Percentiles rank a stretch among this genome's conserved stretches.
Evolutionary conservation across 129 eudicot genomes (phyloP).

Genomic region (Chrysanthemum lavandulifolium): DNA sequence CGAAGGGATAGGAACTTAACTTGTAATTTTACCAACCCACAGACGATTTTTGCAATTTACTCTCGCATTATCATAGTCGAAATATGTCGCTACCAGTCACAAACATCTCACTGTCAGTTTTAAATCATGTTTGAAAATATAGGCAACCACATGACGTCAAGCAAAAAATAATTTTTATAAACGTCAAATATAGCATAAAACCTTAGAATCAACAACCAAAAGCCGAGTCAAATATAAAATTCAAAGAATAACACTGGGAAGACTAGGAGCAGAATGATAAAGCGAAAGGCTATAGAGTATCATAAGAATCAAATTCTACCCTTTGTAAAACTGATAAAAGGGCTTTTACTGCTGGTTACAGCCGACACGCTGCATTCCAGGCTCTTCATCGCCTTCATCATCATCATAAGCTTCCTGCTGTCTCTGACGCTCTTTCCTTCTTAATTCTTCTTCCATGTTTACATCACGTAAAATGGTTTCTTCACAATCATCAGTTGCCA

Average conservation of each 20-base stretch:
- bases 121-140: not conserved
- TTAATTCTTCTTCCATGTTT: slow-evolving; percentile 61
- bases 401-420: slow-evolving; percentile 56
- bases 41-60: no score
- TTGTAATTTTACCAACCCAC: no score
- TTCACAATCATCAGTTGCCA: slow-evolving; percentile 45
- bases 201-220: slow-evolving; percentile 9
- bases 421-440: slow-evolving; percentile 45
- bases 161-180: slow-evolving; percentile 16
- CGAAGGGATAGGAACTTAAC: no score
- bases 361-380: slow-evolving; percentile 43
- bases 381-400: slow-evolving; percentile 54
- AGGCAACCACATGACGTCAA: not conserved
- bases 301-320: slow-evolving; percentile 4
- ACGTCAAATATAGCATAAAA: slow-evolving; percentile 15
- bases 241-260: not conserved
- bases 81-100: no score
- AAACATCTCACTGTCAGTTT: no score
- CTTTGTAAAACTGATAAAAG: slow-evolving; percentile 13
- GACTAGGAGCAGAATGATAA: slow-evolving; percentile 1
- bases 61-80: no score
- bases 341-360: slow-evolving; percentile 58
- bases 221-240: slow-evolving; percentile 11
- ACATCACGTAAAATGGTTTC: slow-evolving; percentile 61
- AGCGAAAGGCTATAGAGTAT: not conserved